Conservation (phyloP, 2,329 filamentous ascomycete genomes). For the Colletotrichum ledebouriae region DNA sequence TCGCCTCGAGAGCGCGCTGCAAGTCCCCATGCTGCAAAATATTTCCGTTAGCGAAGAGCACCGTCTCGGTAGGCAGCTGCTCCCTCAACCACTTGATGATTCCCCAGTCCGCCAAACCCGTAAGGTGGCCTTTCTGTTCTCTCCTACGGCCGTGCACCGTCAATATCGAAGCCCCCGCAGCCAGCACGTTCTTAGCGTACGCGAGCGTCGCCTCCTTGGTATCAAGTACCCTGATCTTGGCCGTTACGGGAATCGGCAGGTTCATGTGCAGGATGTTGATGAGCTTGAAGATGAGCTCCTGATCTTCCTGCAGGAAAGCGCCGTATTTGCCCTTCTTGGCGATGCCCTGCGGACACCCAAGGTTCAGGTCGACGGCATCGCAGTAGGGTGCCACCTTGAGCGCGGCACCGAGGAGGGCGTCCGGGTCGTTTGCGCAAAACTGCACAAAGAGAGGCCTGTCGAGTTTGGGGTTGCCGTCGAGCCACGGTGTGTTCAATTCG, state of each 20-base stretch:
- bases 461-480: conserved; percentile 87
- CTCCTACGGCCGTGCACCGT: conserved; percentile 90
- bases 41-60: conserved; percentile 97
- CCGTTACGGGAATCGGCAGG: conserved; percentile 87
- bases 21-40: conserved; percentile 86
- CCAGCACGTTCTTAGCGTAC: conserved; percentile 89
- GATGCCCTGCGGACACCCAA: conserved; percentile 97
- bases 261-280: conserved; percentile 86
- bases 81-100: conserved; percentile 86
- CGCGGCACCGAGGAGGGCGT: conserved; percentile 84
- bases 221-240: conserved; percentile 93
- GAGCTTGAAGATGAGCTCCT: conserved; percentile 83
- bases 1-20: conserved; percentile 80
- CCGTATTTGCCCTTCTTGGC: conserved; percentile 92
- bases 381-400: conserved; percentile 85
- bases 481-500: conserved; percentile 59
- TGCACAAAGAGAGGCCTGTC: conserved; percentile 96
- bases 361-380: conserved; percentile 94
- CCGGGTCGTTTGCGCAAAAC: conserved; percentile 91
- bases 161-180: conserved; percentile 90
- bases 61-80: conserved; percentile 85
- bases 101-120: conserved; percentile 93
- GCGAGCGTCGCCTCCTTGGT: conserved; percentile 87
- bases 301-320: conserved; percentile 94
- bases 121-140: conserved; percentile 97